Evolutionary conservation across 345 rosid genomes (phyloP).

Genomic region (Eucalyptus regnans): DNA sequence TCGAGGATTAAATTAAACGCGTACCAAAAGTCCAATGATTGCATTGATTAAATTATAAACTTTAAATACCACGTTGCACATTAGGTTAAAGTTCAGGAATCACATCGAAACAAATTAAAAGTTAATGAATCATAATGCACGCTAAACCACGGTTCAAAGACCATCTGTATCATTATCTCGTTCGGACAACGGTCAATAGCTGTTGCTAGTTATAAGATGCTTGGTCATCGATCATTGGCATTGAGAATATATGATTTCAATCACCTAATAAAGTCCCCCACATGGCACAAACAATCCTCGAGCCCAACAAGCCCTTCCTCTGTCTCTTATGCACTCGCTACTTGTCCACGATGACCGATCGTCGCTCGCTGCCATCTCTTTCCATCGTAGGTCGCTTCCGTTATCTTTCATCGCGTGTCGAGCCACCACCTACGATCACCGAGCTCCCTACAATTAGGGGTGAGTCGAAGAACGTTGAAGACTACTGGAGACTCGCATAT

Average conservation of each 20-base stretch:
- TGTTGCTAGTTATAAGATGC: background rate
- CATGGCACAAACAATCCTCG: background rate
- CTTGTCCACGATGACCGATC: background rate
- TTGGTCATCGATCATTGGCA: background rate
- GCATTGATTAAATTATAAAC: too few relatives aligned
- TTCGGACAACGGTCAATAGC: background rate
- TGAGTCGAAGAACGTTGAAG: background rate
- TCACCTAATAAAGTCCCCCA: background rate
- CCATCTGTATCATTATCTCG: rapidly evolving
- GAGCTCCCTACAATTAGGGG: background rate
- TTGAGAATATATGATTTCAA: background rate
- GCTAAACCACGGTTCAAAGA: too few relatives aligned
- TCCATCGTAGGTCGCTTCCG: background rate
- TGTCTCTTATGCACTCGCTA: background rate
- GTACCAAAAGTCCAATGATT: too few relatives aligned
- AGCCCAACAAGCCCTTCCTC: background rate
- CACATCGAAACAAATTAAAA: too few relatives aligned
- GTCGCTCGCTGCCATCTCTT: background rate
- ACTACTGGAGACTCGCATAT: too few relatives aligned
- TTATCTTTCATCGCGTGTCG: background rate
- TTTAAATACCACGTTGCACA: too few relatives aligned
- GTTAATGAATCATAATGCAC: too few relatives aligned
- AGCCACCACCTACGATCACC: background rate
- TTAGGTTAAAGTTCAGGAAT: rapidly evolving
- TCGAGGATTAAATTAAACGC: too few relatives aligned